Evolutionary conservation across 2,329 filamentous ascomycete species (phyloP).

Genomic region (Ophiostoma sp.): DNA sequence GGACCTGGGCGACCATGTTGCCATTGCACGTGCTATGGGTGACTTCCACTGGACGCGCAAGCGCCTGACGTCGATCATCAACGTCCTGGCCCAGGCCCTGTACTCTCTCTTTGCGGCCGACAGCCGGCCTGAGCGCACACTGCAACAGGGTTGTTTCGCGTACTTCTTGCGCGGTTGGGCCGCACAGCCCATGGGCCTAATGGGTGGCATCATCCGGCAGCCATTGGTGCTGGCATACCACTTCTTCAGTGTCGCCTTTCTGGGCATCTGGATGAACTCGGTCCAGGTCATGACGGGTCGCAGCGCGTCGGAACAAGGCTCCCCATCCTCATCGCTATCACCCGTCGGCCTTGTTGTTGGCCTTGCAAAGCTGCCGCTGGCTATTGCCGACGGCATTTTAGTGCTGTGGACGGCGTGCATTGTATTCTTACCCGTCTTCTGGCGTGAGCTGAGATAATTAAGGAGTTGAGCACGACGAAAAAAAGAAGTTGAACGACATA

Average conservation of each 20-base stretch:
- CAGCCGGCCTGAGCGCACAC: conserved; percentile 66
- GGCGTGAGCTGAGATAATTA: conserved; percentile 31
- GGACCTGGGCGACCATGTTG: conserved; percentile 58
- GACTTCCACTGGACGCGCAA: conserved; percentile 86
- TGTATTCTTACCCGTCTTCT: conserved; percentile 78
- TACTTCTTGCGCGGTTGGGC: conserved; percentile 79
- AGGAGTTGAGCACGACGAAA: neutral
- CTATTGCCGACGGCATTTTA: conserved; percentile 58
- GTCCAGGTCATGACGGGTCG: conserved; percentile 36
- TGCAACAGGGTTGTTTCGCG: conserved; percentile 84
- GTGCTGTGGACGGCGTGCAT: conserved; percentile 76
- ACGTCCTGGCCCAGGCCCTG: conserved; percentile 92
- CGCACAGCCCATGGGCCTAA: conserved; percentile 71
- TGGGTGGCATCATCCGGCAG: conserved; percentile 73
- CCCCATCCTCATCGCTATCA: neutral
- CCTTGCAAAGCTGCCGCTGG: conserved; percentile 56
- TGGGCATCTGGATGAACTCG: conserved; percentile 67
- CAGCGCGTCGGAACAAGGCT: neutral
- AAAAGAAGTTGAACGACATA: neutral
- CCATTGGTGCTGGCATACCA: conserved; percentile 79
- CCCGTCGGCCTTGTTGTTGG: conserved; percentile 57
- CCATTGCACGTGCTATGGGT: conserved; percentile 63
- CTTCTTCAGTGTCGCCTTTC: conserved; percentile 87
- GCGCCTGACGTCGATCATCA: conserved; percentile 77
- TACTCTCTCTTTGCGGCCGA: conserved; percentile 88